These are phyloP conservation scores for Clausena lansium DNA, from an alignment of 345 rosid genomes.

Conservation along the genomic window DNA sequence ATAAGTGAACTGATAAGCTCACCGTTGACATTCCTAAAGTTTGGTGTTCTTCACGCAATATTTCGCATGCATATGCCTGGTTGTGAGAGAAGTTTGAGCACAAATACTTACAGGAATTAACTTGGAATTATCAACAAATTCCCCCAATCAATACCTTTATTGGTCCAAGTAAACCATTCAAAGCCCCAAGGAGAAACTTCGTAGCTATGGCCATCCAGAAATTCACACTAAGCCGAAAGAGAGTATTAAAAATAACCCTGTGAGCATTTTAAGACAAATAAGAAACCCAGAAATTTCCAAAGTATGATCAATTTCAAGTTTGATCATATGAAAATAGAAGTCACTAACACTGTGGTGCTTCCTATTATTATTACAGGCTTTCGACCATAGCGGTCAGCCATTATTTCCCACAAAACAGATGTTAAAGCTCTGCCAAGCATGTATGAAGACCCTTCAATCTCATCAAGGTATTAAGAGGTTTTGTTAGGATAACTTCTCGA, in stretches of 20 bases:
- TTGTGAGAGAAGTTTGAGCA: not conserved
- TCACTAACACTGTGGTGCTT: constrained; percentile 64
- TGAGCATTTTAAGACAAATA: not conserved
- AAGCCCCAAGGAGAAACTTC: constrained; percentile 81
- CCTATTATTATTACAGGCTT: constrained; percentile 81
- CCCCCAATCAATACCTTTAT: constrained; percentile 47
- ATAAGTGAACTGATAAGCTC: constrained; percentile 24
- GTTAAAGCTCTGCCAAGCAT: constrained; percentile 91
- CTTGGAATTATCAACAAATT: not conserved
- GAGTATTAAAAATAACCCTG: constrained; percentile 82
- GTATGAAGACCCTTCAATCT: constrained; percentile 62
- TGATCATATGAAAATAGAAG: not conserved
- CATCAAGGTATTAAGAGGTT: constrained; percentile 12
- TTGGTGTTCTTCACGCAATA: constrained; percentile 64
- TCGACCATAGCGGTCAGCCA: constrained; percentile 89
- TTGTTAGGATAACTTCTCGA: constrained; percentile 11
- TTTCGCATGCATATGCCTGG: constrained; percentile 83
- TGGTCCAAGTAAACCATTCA: constrained; percentile 88
- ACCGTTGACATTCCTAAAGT: constrained; percentile 79
- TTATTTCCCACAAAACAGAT: constrained; percentile 75
- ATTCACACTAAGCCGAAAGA: constrained; percentile 77
- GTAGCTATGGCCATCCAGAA: constrained; percentile 85
- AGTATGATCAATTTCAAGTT: not conserved
- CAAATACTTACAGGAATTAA: not conserved
- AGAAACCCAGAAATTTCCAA: not conserved